Base-by-base conservation (phyloP, 371 early-diverging fungal species). In the Mucor piriformis region DNA sequence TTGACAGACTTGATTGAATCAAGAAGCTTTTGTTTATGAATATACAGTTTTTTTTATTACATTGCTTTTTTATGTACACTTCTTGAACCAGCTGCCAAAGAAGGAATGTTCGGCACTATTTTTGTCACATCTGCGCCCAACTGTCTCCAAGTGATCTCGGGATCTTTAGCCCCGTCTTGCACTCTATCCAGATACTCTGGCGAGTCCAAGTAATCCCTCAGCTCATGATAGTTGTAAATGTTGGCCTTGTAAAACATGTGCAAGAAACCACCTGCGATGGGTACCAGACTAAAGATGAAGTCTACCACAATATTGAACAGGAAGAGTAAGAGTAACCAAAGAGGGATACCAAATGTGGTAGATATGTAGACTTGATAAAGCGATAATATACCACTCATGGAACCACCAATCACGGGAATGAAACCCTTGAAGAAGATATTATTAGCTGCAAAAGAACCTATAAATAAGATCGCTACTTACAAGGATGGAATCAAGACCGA, bases 181-280 rank as follows among this genome's bases (percentile, higher is more conserved):
- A 34, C 57, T 18, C 57, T 47, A 15, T 46, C 49, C 16, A 61
- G 29, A 16, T 61, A 61, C 18, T 61, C 61, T 18, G 61, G 54
- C 0, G 61, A 48, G 4, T 61, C 49, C 27, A 61, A n/a, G 23
- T 61, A 63, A 8, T 63, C 52, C 13, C 20, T 18, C 1, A 63
- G 20, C 5, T 40, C 72, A 23, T 78, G 68, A 29, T 73, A 75
- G 25, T 78, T 78, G 60, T 72, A 78, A 5, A 74, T 40, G 38
- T 78, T 78, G n/a, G 79, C 70, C 23, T 74, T 78, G 33, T 75
- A 78, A 13, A 78, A 71, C 53, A 71, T 67, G 40, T 78, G 73
- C 3, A 67, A 38, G 16, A 78, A 66, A 1, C 69, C 69, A 11
- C 79, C 79, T 6, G 61, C 33, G 0, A 73, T 12, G 1, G 79